Conservation (phyloP, 78 protist species). For the Trichosphaerium sp. region DNA sequence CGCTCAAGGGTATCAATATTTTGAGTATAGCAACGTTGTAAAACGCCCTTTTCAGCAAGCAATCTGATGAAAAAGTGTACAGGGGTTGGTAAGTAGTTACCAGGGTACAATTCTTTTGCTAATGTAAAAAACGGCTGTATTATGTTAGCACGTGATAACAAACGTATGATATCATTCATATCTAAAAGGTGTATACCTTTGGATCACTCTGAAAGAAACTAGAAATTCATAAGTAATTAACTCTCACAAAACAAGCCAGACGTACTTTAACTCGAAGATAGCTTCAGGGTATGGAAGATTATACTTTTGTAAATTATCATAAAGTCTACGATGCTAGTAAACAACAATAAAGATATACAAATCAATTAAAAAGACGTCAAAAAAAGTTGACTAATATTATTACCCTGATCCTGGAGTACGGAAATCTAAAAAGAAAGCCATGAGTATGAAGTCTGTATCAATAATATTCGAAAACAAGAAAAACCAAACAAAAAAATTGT, state of each 20-base stretch:
- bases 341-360: too few relatives aligned
- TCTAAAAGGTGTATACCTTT: too few relatives aligned
- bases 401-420: too few relatives aligned
- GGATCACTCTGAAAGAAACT: not conserved
- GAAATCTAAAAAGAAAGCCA: too few relatives aligned
- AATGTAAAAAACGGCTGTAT: slow-evolving; percentile 76
- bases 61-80: slow-evolving; percentile 65
- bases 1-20: slow-evolving; percentile 85
- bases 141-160: too few relatives aligned
- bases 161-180: too few relatives aligned
- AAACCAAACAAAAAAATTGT: too few relatives aligned
- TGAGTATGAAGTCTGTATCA: too few relatives aligned
- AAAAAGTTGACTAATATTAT: too few relatives aligned
- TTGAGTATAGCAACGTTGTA: slow-evolving; percentile 82
- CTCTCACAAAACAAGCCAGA: not conserved
- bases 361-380: too few relatives aligned
- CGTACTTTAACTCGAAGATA: slow-evolving; percentile 51
- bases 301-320: slow-evolving; percentile 58
- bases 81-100: slow-evolving; percentile 47
- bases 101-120: slow-evolving; percentile 66
- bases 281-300: slow-evolving; percentile 68
- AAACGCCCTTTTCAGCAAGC: slow-evolving; percentile 47
- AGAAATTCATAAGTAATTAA: not conserved
- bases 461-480: too few relatives aligned
- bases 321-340: too few relatives aligned